Evolutionary conservation across 2,329 filamentous ascomycete genomes (phyloP).

Genomic region (Xenosphaeropsis pyriputrescens): DNA sequence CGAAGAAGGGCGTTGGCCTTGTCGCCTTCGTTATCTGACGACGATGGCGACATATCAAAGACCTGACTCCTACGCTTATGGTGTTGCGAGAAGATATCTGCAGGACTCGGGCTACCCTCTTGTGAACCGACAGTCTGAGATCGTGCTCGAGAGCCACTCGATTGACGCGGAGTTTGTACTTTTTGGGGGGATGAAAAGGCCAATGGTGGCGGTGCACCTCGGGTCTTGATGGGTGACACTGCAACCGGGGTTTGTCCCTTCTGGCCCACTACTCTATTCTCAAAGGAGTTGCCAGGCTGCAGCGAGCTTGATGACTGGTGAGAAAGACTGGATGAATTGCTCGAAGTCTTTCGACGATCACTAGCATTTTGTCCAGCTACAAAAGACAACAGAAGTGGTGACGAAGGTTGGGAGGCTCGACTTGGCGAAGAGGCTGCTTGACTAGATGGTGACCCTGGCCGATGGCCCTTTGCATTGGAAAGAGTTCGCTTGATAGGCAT

Average conservation of each 20-base stretch:
- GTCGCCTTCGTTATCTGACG: slow-evolving; percentile 91
- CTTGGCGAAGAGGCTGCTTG: slow-evolving; percentile 79
- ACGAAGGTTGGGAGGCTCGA: slow-evolving; percentile 70
- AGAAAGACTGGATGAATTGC: slow-evolving; percentile 70
- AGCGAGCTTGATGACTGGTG: slow-evolving; percentile 59
- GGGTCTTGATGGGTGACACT: slow-evolving; percentile 41
- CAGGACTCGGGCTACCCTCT: slow-evolving; percentile 66
- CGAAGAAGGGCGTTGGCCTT: slow-evolving; percentile 82
- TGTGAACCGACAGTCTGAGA: slow-evolving; percentile 92
- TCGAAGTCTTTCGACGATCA: slow-evolving; percentile 75
- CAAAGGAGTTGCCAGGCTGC: slow-evolving; percentile 57
- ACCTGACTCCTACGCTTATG: slow-evolving; percentile 88
- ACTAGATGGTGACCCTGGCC: slow-evolving; percentile 72
- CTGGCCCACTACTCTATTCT: slow-evolving; percentile 44
- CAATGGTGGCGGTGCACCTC: slow-evolving; percentile 30
- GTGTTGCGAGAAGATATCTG: slow-evolving; percentile 49
- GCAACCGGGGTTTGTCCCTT: slow-evolving; percentile 37
- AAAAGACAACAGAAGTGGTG: slow-evolving; percentile 91
- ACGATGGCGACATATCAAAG: slow-evolving; percentile 92
- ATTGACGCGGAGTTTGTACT: slow-evolving; percentile 42
- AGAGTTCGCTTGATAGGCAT: slow-evolving; percentile 70
- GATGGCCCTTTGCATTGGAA: slow-evolving; percentile 63
- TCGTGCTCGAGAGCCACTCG: slow-evolving; percentile 52
- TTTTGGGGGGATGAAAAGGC: slow-evolving; percentile 47
- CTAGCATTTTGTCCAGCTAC: slow-evolving; percentile 73